A percentile compares a stretch with the other conserved stretches of the same genome.
Conservation (phyloP, 257 asterid genomes). For the Vinca minor region DNA sequence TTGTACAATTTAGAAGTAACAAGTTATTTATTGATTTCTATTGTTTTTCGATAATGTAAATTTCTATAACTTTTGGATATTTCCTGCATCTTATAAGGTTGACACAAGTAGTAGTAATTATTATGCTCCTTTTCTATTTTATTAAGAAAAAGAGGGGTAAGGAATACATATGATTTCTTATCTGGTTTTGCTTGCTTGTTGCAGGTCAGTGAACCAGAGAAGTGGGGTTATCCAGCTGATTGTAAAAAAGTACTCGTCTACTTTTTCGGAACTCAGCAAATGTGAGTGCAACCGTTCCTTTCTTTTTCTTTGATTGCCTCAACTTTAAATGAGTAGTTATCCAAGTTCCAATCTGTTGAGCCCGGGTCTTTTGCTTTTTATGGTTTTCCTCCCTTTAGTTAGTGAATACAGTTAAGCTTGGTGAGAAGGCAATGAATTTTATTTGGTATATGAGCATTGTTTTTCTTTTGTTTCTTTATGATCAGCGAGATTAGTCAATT, state of each 20-base stretch:
- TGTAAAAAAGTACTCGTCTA: conserved; percentile 69
- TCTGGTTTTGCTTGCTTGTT: conserved; percentile 18
- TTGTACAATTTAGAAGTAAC: neutral
- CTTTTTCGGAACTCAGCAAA: conserved; percentile 80
- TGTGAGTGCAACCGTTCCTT: conserved; percentile 44
- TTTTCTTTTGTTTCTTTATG: too few species aligned
- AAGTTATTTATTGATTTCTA: neutral
- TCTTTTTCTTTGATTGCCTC: conserved; percentile 3
- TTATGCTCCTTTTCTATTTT: neutral
- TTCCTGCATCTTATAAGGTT: too few species aligned
- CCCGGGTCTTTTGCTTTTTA: neutral
- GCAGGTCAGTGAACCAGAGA: conserved; percentile 85
- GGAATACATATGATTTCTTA: neutral
- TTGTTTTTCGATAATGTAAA: neutral
- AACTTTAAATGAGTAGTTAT: neutral
- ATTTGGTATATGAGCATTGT: too few species aligned
- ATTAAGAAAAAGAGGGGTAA: neutral
- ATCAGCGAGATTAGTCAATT: too few species aligned
- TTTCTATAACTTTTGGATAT: neutral
- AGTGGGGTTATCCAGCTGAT: conserved; percentile 74
- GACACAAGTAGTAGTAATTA: neutral
- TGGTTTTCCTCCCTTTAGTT: neutral
- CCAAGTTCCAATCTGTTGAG: neutral
- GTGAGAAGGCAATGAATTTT: neutral
- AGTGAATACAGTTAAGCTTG: neutral